Evolutionary conservation across 495 filamentous ascomycete species (phyloP), one percentile per base, ranked within the genome.

Genomic region (Penicillium pulvis): DNA sequence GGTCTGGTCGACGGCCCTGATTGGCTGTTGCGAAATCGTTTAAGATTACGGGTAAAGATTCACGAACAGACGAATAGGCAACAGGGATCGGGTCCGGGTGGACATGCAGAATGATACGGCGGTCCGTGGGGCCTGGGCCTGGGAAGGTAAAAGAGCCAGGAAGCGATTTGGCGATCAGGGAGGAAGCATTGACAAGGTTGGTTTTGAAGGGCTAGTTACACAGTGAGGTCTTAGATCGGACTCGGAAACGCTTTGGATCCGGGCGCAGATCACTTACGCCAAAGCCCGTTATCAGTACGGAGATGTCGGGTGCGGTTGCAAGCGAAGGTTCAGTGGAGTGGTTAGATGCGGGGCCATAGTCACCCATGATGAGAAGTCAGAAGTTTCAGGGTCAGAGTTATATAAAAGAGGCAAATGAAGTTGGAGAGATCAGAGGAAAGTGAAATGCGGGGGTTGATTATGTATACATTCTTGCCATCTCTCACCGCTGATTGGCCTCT

Each of bases 211-310:
- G 85, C 88, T 90, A 67, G 36, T 59, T 49, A 33, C 57, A 59
- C 33, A 26, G 35, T 39, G 46, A 57, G 23, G 16, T 41, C 10
- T 52, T 42, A 50, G 45, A 14, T 55, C 51, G 42, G 48, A 49
- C 43, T 56, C 28, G 46, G 31, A 47, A 31, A 48, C 39, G 52
- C 58, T 42, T 49, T 31, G 11, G 36, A 60, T 59, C 59, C 55
- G 59, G 19, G 44, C 42, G 58, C 55, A 47, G 53, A 56, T 50
- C 77, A 76, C 85, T 69, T 78, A 91, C 89, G 42, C 81, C 85
- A 62, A 90, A 92, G 31, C 89, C 89, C 16, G 88, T 91, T 56
- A 92, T 80, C 44, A 90, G 69, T 42, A 92, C 85, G 20, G 78
- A 87, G 62, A 90, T 70, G 63, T 87, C 84, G 33, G 71, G 67